phyloP scores from a whole-genome alignment of 352 stramenopile genomes.

The Globisporangium sylvaticum region DNA sequence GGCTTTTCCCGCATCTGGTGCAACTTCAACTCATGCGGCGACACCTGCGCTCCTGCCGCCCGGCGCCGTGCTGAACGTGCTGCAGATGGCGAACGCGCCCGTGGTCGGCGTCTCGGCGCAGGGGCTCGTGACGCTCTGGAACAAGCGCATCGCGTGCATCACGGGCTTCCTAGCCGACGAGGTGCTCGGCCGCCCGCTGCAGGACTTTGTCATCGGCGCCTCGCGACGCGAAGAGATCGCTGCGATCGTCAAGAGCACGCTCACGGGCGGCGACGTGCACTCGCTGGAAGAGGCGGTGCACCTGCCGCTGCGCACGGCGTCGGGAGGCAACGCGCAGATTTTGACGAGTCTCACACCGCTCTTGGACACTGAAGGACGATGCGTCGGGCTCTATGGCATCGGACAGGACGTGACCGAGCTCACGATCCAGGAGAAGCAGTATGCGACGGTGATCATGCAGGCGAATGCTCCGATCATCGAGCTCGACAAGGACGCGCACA shows the following conservation, averaged over 20 bases:
- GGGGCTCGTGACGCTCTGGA: constrained; percentile 63
- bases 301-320: constrained; percentile 42
- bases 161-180: constrained; percentile 41
- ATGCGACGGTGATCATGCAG: constrained; percentile 68
- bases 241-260: constrained; percentile 23
- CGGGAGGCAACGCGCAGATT: constrained; percentile 40
- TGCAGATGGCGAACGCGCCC: constrained; percentile 65
- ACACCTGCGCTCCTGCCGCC: constrained; percentile 5
- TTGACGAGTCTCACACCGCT: constrained; percentile 54
- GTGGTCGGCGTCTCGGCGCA: constrained; percentile 53
- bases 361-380: constrained; percentile 31
- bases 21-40: neutral
- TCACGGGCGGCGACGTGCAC: neutral
- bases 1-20: neutral
- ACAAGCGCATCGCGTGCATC: constrained; percentile 47
- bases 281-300: constrained; percentile 26
- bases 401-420: constrained; percentile 56
- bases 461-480: constrained; percentile 79
- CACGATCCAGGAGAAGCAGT: constrained; percentile 54
- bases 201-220: constrained; percentile 32
- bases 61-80: constrained; percentile 26
- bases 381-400: constrained; percentile 55
- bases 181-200: constrained; percentile 40
- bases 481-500: constrained; percentile 64
- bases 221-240: constrained; percentile 29